Evolutionary conservation across 768 basidiomycete species (phyloP), one percentile per base, ranked within the genome.

Genomic region (Macrolepiota dolichaula): DNA sequence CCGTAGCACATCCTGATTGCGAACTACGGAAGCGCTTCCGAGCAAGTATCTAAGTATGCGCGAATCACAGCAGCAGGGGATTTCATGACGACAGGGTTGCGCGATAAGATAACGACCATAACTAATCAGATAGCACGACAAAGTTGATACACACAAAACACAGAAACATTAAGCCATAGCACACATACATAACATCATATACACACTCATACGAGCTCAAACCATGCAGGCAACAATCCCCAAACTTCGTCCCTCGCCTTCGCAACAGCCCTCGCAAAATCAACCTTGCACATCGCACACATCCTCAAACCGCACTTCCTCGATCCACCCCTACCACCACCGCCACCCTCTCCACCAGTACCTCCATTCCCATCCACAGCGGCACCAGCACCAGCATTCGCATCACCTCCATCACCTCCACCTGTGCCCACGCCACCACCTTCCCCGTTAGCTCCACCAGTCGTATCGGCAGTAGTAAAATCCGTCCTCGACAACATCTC

Each of bases 401-500:
- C 29, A 32, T 3, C 29, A 3, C 3, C 29, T 32, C 29, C 29
- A 32, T 32, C 29, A 32, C 29, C 29, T 7, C 29, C 51, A 13
- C 44, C 53, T 84, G 68, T 51, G 82, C 82, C 44, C 73, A 74
- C 59, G 70, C 70, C 47, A 68, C 70, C 85, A 85, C 51, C 74
- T 65, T 36, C 71, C 68, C 62, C 59, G 15, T 29, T 42, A 9
- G 25, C 22, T 19, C 47, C 53, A 25, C 40, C 49, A 24, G 12
- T n/a, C 84, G 87, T 67, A 86, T 79, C 66, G 73, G 76, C 88
- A 69, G 88, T 84, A 51, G 84, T 83, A 69, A 88, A 89, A 69
- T 91, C 89, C 54, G 80, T 86, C 52, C 89, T 76, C 22, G 80
- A 78, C 49, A 91, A 76, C 90, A 91, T 91, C 66, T 88, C 88